Percentiles rank a stretch among this genome's conserved stretches.
phyloP scores from a whole-genome alignment of 2,329 filamentous ascomycete species.

The Fusarium ambrosium region DNA sequence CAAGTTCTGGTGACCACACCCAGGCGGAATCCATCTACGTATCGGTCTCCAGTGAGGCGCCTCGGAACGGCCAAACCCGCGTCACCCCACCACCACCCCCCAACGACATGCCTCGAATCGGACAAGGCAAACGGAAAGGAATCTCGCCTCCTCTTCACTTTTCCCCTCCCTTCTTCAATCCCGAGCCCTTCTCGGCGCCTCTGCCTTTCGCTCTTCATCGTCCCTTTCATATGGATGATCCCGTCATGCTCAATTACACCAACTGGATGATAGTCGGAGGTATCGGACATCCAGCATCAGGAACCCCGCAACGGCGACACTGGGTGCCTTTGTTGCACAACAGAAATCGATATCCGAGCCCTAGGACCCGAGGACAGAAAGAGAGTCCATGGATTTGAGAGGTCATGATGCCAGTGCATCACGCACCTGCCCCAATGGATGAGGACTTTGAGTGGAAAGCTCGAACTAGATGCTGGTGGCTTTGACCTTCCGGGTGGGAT shows the following conservation, averaged over 20 bases:
- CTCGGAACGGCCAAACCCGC: constrained; percentile 33
- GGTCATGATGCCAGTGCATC: neutral
- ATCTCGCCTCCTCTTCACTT: constrained; percentile 6
- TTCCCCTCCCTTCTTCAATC: neutral
- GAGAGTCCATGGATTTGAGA: neutral
- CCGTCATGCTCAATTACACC: neutral
- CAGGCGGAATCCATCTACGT: neutral
- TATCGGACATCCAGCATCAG: neutral
- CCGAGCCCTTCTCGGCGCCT: neutral
- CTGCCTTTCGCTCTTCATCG: neutral
- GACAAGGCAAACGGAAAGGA: constrained; percentile 8
- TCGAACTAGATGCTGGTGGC: neutral
- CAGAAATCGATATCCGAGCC: neutral
- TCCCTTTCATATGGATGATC: neutral
- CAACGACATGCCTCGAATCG: constrained; percentile 32
- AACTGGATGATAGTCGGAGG: neutral
- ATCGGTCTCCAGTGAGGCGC: constrained; percentile 8
- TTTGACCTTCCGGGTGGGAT: neutral
- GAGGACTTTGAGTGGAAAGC: neutral
- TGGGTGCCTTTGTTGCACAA: neutral
- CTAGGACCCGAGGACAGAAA: neutral
- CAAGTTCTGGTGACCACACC: neutral
- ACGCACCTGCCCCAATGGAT: neutral
- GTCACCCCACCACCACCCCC: constrained; percentile 39
- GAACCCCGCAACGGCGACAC: constrained; percentile 19